Evolutionary conservation across 148 eudicot genomes (phyloP).

Genomic region (Dysphania ambrosioides): DNA sequence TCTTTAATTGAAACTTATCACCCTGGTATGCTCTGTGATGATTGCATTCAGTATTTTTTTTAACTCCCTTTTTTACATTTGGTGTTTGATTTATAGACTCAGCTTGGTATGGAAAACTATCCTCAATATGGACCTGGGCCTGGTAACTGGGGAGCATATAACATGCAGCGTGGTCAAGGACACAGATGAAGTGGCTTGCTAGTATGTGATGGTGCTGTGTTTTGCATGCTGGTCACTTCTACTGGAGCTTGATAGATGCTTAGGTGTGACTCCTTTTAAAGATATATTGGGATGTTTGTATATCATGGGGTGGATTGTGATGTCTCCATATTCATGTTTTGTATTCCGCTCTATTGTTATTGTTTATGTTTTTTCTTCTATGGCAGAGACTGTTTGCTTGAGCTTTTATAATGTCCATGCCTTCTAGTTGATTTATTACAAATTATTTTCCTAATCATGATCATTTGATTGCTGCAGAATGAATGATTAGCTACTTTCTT

Average conservation of each 20-base stretch:
- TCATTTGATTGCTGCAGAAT: not conserved
- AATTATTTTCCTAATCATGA: not conserved
- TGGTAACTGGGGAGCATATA: constrained; percentile 77
- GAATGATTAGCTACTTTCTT: too few species aligned
- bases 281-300: constrained; percentile 22
- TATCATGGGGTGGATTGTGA: not conserved
- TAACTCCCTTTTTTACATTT: not conserved
- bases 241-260: constrained; percentile 33
- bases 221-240: constrained; percentile 29
- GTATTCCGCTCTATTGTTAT: not conserved
- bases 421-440: not conserved
- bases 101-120: constrained; percentile 67
- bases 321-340: not conserved
- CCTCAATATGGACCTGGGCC: constrained; percentile 76
- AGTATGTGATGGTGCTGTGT: constrained; percentile 25
- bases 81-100: constrained; percentile 34
- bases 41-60: not conserved
- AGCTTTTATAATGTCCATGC: not conserved
- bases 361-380: not conserved
- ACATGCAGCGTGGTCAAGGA: constrained; percentile 71
- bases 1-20: not conserved
- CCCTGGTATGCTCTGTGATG: not conserved
- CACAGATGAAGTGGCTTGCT: constrained; percentile 51
- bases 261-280: constrained; percentile 25
- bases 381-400: not conserved